Evolutionary conservation across 2,329 filamentous ascomycete genomes (phyloP), one percentile per base, ranked within the genome.

Genomic region (Alternaria novae-zelandiae): DNA sequence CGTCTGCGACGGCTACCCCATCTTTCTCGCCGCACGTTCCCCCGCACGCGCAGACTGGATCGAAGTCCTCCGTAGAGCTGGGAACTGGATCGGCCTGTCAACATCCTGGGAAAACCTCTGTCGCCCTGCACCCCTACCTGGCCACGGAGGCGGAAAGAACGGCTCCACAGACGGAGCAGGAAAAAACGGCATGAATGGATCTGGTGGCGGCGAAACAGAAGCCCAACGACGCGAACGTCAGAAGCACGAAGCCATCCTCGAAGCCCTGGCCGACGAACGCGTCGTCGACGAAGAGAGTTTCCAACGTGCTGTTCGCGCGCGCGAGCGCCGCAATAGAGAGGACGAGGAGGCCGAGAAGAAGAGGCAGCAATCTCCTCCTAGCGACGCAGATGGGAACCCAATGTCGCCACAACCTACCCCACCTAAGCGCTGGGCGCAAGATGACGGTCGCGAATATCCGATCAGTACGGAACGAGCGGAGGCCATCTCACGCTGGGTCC

Each of bases 41-140:
- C 89, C 91, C 1, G 89, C 91, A 2, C 88, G 91, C 55, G 87
- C 90, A 4, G 93, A 96, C 79, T 96, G 92, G 92, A 88, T 90
- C 51, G 91, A 95, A 78, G 84, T 95, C 0, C 78, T 96, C 10
- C 86, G 89, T 0, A 86, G 88, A 28, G 85, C 86, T 0, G 84
- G 88, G 32, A 91, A 92, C 74, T 93, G 90, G 90, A 85, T 95
- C 55, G 84, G 86, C 7, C 84, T 96, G 9, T 76, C 80, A 3
- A 80, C 85, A 4, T 84, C 85, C 1, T 96, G 92, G 93, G 91
- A 94, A 66, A 82, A 82, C 2, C 85, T 96, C 6, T 95, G 92
- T 65, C 77, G 80, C 2, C 81, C 82, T n/a, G 79, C 81, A 6
- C 82, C 82, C 2, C 70, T 83, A 4, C 80, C 80, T 4, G 78